Evolutionary conservation across 345 rosid species (phyloP), one percentile per base, ranked within the genome.

Genomic region (Arabidopsis arenosa): DNA sequence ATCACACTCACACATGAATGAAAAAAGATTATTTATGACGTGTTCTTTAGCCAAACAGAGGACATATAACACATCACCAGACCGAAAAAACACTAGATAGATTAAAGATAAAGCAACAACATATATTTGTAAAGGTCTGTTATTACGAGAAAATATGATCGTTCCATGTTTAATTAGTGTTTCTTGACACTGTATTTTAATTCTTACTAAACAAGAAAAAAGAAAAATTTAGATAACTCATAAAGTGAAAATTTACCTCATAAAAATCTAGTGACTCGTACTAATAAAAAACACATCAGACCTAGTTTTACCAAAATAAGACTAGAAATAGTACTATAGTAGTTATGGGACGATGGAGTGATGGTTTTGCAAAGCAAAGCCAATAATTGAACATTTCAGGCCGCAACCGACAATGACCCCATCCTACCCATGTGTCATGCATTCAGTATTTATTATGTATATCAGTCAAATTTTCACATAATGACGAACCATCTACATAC

Each of bases 341-440:
- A 26, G 32, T 33, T 17, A 58, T 21, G 56, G 33, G 43, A 5
- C 41, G 26, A 59, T n/a, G 55, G 30, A 66, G 70, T 28, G 57
- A 36, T 70, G 67, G 28, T 28, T 26, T 71, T 21, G 40, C 49
- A 72, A 49, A 39, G 11, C 48, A 65, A 57, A 57, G 54, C 8
- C 39, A 54, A 54, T 40, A 68, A 54, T 43, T 55, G 10, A 5
- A 53, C 0, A 37, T 5, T 5, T 13, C 5, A 39, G 61, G 45
- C 30, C 30, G 30, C n/a, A 63, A 66, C n/a, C 66, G 77, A 74
- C 72, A n/a, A 17, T 33, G 47, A 53, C 65, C 36, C 39, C n/a
- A 66, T 26, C 59, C 35, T 13, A 66, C 59, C 78, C 52, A 66
- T 39, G 60, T 66, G 73, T 47, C n/a, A 28, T 66, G 79, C 66